phyloP scores from a whole-genome alignment of 306 rosid genomes.

The Quercus robur region DNA sequence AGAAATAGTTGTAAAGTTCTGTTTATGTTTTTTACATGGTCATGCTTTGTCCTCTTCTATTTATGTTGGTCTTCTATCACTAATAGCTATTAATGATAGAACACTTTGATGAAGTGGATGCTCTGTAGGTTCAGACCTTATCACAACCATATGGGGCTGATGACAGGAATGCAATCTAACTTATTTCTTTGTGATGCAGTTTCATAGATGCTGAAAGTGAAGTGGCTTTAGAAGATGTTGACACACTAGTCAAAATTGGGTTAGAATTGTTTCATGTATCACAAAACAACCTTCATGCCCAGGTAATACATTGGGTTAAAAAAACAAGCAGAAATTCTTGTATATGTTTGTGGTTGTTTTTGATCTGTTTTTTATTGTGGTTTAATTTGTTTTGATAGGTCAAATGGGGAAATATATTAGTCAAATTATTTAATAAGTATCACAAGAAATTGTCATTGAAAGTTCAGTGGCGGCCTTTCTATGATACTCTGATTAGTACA shows the following conservation, averaged over 20 bases:
- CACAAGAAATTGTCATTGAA: slow-evolving; percentile 68
- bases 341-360: not conserved
- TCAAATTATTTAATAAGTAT: slow-evolving; percentile 72
- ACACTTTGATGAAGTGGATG: not conserved
- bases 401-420: slow-evolving; percentile 90
- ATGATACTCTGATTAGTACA: slow-evolving; percentile 73
- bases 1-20: slow-evolving; percentile 9
- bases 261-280: slow-evolving; percentile 69
- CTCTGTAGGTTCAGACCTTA: not conserved
- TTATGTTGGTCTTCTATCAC: not conserved
- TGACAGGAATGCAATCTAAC: slow-evolving; percentile 23
- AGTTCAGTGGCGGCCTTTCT: slow-evolving; percentile 84
- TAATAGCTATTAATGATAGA: not conserved
- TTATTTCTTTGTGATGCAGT: slow-evolving; percentile 42
- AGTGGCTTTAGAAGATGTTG: slow-evolving; percentile 74
- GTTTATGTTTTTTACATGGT: not conserved
- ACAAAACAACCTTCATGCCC: slow-evolving; percentile 77
- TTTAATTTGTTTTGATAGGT: slow-evolving; percentile 61
- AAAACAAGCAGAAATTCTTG: slow-evolving; percentile 1
- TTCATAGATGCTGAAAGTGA: slow-evolving; percentile 93
- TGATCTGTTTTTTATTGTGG: slow-evolving; percentile 23
- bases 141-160: slow-evolving; percentile 1
- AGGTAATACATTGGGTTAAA: slow-evolving; percentile 50
- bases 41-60: not conserved
- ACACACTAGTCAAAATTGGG: slow-evolving; percentile 55